These are phyloP conservation scores for Exophiala xenobiotica DNA, from an alignment of 2,329 filamentous ascomycete genomes.

Conservation along the genomic window DNA sequence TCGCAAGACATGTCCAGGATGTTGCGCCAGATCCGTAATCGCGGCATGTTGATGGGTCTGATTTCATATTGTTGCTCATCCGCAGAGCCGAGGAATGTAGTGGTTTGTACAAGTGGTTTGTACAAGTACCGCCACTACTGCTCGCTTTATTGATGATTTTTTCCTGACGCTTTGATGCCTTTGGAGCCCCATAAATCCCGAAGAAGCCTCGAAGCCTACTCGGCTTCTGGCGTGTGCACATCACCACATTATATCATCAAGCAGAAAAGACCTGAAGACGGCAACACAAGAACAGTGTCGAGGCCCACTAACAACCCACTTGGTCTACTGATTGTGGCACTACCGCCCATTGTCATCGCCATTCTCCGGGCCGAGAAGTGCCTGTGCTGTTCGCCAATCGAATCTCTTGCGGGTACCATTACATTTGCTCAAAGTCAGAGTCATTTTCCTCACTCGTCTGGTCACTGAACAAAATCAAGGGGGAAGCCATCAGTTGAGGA, in stretches of 20 bases:
- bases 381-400: not conserved
- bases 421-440: not conserved
- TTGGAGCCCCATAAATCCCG: not conserved
- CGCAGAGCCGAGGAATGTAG: not conserved
- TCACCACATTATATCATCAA: not conserved
- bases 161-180: not conserved
- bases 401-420: not conserved
- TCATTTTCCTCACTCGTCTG: constrained; percentile 2
- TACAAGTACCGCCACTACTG: too few relatives aligned
- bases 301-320: constrained; percentile 1
- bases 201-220: not conserved
- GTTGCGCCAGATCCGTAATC: not conserved
- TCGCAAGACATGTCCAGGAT: not conserved
- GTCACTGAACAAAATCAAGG: not conserved
- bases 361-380: not conserved
- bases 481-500: not conserved
- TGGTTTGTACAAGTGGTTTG: too few relatives aligned
- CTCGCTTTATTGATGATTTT: too few relatives aligned
- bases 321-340: not conserved
- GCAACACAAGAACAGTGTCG: not conserved
- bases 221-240: not conserved
- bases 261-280: not conserved
- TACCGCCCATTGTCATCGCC: not conserved
- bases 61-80: not conserved
- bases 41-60: not conserved